Evolutionary conservation across 2,329 filamentous ascomycete species (phyloP).

Genomic region (Penicillium corylophilum): DNA sequence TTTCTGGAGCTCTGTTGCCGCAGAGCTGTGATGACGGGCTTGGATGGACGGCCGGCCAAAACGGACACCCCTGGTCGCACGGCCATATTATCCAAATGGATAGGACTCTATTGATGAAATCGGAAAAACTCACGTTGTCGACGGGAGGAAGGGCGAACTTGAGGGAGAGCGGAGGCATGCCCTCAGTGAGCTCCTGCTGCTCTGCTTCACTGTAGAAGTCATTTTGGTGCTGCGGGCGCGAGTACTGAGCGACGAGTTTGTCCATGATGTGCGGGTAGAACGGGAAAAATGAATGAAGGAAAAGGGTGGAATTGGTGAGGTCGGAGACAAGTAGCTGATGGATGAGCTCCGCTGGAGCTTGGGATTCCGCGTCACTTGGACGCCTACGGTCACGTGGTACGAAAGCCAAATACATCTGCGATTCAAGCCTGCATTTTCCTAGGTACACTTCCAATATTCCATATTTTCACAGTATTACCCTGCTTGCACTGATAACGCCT

Average conservation of each 20-base stretch:
- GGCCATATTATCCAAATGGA: slow-evolving; percentile 2
- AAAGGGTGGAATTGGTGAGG: slow-evolving; percentile 5
- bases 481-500: not conserved
- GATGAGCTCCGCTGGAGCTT: slow-evolving; percentile 29
- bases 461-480: slow-evolving; percentile 11
- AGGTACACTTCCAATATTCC: slow-evolving; percentile 3
- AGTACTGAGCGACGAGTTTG: slow-evolving; percentile 88
- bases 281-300: not conserved
- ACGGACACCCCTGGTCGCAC: not conserved
- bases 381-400: slow-evolving; percentile 33
- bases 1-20: slow-evolving; percentile 5
- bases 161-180: slow-evolving; percentile 74
- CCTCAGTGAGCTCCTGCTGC: slow-evolving; percentile 69
- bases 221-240: slow-evolving; percentile 70
- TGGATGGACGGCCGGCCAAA: not conserved
- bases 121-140: slow-evolving; percentile 66
- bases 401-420: not conserved
- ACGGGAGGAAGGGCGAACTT: slow-evolving; percentile 95
- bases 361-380: slow-evolving; percentile 37
- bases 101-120: not conserved
- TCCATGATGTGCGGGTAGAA: slow-evolving; percentile 64
- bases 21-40: slow-evolving; percentile 6
- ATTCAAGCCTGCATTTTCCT: not conserved
- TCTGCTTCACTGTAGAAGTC: slow-evolving; percentile 72
- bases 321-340: slow-evolving; percentile 19